Percentiles rank a stretch among this genome's conserved stretches.
Evolutionary conservation across 2,329 filamentous ascomycete genomes (phyloP).

Genomic region (Clarireedia homoeocarpa): DNA sequence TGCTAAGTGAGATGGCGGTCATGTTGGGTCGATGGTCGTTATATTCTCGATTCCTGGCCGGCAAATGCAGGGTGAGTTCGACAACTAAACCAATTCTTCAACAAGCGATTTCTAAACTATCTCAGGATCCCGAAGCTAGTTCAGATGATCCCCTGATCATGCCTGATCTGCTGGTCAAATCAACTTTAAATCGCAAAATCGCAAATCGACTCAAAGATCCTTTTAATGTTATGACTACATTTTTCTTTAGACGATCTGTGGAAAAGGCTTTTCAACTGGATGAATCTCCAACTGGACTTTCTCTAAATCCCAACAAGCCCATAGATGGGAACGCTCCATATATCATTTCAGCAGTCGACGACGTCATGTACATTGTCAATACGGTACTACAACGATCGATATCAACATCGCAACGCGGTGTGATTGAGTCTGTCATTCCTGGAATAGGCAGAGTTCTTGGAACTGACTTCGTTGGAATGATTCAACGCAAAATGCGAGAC

Average conservation of each 20-base stretch:
- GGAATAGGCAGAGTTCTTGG: constrained; percentile 73
- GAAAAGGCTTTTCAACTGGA: constrained; percentile 98
- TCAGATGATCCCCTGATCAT: constrained; percentile 52
- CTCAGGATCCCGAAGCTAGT: constrained; percentile 43
- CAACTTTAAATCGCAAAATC: constrained; percentile 74
- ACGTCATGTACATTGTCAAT: constrained; percentile 99
- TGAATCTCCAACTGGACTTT: constrained; percentile 73
- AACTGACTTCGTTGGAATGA: constrained; percentile 91
- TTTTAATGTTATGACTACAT: constrained; percentile 88
- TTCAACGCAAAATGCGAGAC: constrained; percentile 95
- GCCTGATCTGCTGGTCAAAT: constrained; percentile 69
- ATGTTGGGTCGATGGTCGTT: constrained; percentile 94
- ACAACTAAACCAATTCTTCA: constrained; percentile 13
- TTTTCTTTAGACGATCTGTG: constrained; percentile 93
- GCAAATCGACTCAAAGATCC: constrained; percentile 64
- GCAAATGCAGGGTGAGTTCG: constrained; percentile 68
- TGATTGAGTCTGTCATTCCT: constrained; percentile 71
- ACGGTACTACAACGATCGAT: constrained; percentile 81
- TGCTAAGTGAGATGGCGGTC: constrained; percentile 79
- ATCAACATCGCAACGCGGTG: constrained; percentile 73
- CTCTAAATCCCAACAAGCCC: constrained; percentile 63
- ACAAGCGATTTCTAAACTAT: constrained; percentile 27
- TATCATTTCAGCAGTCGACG: constrained; percentile 92
- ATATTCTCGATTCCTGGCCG: constrained; percentile 81
- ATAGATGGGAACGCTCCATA: constrained; percentile 75